Evolutionary conservation across 2,329 filamentous ascomycete genomes (phyloP), one percentile per base, ranked within the genome.

Genomic region (Verticillium zaregamsianum): DNA sequence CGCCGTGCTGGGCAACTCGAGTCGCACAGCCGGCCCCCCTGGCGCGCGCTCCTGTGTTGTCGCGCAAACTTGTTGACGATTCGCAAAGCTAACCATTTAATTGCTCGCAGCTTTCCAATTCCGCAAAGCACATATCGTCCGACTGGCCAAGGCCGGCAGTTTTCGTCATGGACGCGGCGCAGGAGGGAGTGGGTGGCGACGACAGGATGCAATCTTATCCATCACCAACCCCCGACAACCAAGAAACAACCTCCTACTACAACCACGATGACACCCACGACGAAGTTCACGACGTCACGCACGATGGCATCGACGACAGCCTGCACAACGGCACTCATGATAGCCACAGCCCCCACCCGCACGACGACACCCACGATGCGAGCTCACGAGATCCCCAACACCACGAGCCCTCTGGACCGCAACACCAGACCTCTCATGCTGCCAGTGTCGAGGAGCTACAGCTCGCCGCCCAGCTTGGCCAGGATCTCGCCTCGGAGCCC

Each of bases 401-500:
- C 37, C 73, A 73, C 37, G 76, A 78, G 11, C 67, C 75, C 3
- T 70, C 75, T 15, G 69, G 75, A 17, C 71, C 77, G 23, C 77
- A 77, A 55, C 79, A 80, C 32, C 78, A 80, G 56, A 68, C 74
- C 12, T 68, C 75, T 15, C 54, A 55, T 20, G 74, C 79, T 2
- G 74, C 79, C 39, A 85, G 80, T 62, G 76, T 80, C 5, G 83
- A 85, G 66, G 84, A 86, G 72, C 76, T 86, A 52, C 84, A 85
- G 70, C 74, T 86, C 45, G 83, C 84, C 15, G 83, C 84, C 11
- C 84, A 86, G 68, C 73, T 87, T 52, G 83, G 82, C 57, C 82
- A 84, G 63, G 82, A 79, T 54, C 74, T 86, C 17, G 80, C 82
- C 31, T 73, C 75, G 11, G 70, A 76, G 14, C 77, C 81, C 39